Base-by-base conservation (phyloP, 306 rosid species). In the Cucurbita moschata region DNA sequence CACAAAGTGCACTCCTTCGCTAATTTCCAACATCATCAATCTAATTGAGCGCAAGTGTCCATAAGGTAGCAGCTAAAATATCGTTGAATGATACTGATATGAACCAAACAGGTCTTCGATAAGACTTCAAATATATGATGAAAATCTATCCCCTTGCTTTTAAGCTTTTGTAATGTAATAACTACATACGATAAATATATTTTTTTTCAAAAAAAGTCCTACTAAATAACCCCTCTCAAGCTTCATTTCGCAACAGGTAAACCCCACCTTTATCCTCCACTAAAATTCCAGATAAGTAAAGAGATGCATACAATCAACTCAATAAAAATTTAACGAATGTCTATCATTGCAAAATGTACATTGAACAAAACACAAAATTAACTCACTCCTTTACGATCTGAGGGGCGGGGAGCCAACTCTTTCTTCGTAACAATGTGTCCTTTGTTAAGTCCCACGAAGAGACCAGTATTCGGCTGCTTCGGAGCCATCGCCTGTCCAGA, bases 361-460 rank as follows among this genome's bases (percentile, higher is more conserved):
- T 47, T 3, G 1, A 26, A 26, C 23, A 5, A 30, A 6, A n/a
- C 4, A 55, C n/a, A 52, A 1, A 72, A 56, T 21, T 7, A 46
- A 79, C 96, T 81, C 66, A 92, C 96, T 75, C 98, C 98, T 76
- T 90, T 90, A 72, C 91, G 96, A 78, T 86, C 91, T 21, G 93
- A 87, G 3, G 98, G 98, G 54, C 91, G 93, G 1, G 96, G 85
- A 26, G 96, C 87, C 79, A 90, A 77, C 47, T 92, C 98, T 75
- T 86, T 92, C 87, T 86, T 90, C 71, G 98, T 92, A 62, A 90
- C 89, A 0, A 92, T 43, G 37, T 92, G 96, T 4, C 98, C 96
- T 69, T 84, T 92, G 80, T 90, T 92, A 75, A 90, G 73, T 4
- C 98, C 98, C 42, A 92, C 98, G 51, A 86, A 88, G 57, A 92